A percentile compares a stretch with the other conserved stretches of the same genome.
Evolutionary conservation across 2,329 filamentous ascomycete genomes (phyloP).

Genomic region (Bisporella sp.): DNA sequence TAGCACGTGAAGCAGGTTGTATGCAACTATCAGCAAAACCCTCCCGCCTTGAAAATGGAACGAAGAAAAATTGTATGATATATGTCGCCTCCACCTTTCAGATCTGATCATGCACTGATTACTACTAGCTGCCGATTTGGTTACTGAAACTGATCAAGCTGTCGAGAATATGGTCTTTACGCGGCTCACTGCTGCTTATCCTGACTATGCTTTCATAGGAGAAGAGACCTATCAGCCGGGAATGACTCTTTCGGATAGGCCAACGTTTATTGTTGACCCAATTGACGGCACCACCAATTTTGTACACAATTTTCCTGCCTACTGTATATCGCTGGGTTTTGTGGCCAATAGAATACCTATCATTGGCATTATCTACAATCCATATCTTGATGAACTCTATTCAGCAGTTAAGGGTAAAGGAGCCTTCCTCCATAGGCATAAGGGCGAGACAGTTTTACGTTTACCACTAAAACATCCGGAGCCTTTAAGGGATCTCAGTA

Average conservation of each 20-base stretch:
- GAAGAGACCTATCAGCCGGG: slow-evolving; percentile 72
- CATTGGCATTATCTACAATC: slow-evolving; percentile 76
- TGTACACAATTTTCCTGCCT: slow-evolving; percentile 66
- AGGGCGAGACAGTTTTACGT: not conserved
- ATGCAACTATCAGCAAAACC: slow-evolving; percentile 59
- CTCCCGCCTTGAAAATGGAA: slow-evolving; percentile 47
- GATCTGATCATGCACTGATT: no score
- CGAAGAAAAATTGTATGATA: slow-evolving; percentile 53
- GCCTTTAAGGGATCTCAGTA: slow-evolving; percentile 52
- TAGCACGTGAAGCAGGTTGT: slow-evolving; percentile 56
- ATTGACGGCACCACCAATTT: slow-evolving; percentile 83
- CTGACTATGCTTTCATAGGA: slow-evolving; percentile 58
- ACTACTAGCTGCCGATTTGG: slow-evolving; percentile 54
- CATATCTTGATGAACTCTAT: slow-evolving; percentile 63
- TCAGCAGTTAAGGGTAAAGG: slow-evolving; percentile 63
- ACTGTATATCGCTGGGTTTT: slow-evolving; percentile 71
- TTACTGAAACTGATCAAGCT: slow-evolving; percentile 60
- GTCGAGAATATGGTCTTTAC: slow-evolving; percentile 56
- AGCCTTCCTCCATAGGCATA: slow-evolving; percentile 43
- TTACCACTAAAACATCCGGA: slow-evolving; percentile 45
- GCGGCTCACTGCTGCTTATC: slow-evolving; percentile 45
- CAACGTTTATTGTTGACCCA: slow-evolving; percentile 76
- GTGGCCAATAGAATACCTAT: slow-evolving; percentile 53
- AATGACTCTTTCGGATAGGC: slow-evolving; percentile 52
- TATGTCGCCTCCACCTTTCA: not conserved